Conservation (phyloP, 2,329 filamentous ascomycete species). For the Fusarium armeniacum region DNA sequence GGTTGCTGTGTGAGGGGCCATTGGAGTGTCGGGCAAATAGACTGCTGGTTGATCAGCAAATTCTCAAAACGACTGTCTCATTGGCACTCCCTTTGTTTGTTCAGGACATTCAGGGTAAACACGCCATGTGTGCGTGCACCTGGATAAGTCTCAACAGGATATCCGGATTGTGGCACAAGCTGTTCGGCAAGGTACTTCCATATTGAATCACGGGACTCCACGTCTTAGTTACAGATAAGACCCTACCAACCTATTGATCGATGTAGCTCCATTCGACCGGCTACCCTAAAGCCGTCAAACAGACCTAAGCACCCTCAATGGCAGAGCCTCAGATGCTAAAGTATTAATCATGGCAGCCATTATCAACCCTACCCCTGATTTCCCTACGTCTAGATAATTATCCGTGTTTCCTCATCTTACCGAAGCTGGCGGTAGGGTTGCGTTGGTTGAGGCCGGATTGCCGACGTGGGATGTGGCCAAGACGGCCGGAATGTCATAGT, state of each 20-base stretch:
- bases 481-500: conserved; percentile 43
- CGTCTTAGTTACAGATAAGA: not conserved
- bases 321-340: conserved; percentile 5
- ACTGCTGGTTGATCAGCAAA: conserved; percentile 9
- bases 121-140: conserved; percentile 13
- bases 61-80: conserved; percentile 17
- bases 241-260: not conserved
- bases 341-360: conserved; percentile 7
- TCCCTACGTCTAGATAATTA: not conserved
- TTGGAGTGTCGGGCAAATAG: conserved; percentile 4
- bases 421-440: conserved; percentile 22
- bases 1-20: conserved; percentile 14
- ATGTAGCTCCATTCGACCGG: not conserved
- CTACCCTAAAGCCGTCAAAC: conserved; percentile 12
- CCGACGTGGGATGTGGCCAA: conserved; percentile 14
- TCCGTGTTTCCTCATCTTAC: conserved; percentile 2
- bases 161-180: conserved; percentile 16
- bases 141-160: conserved; percentile 1
- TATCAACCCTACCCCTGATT: conserved; percentile 19
- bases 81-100: conserved; percentile 30
- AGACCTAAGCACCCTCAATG: not conserved
- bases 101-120: not conserved
- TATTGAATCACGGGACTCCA: conserved; percentile 28
- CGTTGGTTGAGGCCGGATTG: conserved; percentile 17
- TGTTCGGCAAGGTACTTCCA: conserved; percentile 28